These are phyloP conservation scores for Emergomyces pasteurianus DNA, from an alignment of 2,329 filamentous ascomycete genomes.

Conservation along the genomic window DNA sequence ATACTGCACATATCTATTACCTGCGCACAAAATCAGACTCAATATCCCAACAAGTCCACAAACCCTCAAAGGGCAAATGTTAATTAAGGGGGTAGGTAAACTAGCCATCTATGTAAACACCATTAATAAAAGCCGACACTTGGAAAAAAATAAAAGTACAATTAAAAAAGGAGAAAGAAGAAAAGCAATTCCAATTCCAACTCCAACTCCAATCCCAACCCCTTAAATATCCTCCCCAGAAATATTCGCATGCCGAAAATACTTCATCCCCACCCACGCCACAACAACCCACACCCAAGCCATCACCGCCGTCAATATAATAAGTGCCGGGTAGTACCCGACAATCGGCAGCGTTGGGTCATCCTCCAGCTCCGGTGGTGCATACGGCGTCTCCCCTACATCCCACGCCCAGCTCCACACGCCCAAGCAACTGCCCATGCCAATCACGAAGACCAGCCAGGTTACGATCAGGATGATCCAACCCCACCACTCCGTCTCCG, in stretches of 20 bases:
- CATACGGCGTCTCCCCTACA: conserved; percentile 89
- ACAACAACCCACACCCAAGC: conserved; percentile 98
- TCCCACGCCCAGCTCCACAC: conserved; percentile 99
- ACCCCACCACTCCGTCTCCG: conserved; percentile 95
- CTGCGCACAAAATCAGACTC: not conserved
- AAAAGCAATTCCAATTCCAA: no score
- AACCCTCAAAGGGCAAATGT: not conserved
- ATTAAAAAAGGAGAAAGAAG: not conserved
- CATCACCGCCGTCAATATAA: conserved; percentile 90
- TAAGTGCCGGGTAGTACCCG: conserved; percentile 89
- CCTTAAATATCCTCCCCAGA: conserved; percentile 42
- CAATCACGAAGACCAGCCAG: conserved; percentile 91
- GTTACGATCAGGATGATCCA: conserved; percentile 86
- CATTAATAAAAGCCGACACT: no score
- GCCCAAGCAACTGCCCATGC: conserved; percentile 89
- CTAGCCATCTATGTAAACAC: no score
- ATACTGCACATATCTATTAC: no score
- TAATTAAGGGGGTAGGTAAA: no score
- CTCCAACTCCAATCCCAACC: no score
- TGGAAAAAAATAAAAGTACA: no score
- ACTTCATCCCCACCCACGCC: conserved; percentile 99
- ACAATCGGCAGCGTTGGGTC: conserved; percentile 90
- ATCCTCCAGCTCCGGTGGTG: conserved; percentile 87
- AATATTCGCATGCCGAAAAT: conserved; percentile 95
- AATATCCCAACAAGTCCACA: not conserved